A percentile compares a stretch with the other conserved stretches of the same genome.
Conservation (phyloP, 768 basidiomycete genomes). For the Agrocybe pediades region DNA sequence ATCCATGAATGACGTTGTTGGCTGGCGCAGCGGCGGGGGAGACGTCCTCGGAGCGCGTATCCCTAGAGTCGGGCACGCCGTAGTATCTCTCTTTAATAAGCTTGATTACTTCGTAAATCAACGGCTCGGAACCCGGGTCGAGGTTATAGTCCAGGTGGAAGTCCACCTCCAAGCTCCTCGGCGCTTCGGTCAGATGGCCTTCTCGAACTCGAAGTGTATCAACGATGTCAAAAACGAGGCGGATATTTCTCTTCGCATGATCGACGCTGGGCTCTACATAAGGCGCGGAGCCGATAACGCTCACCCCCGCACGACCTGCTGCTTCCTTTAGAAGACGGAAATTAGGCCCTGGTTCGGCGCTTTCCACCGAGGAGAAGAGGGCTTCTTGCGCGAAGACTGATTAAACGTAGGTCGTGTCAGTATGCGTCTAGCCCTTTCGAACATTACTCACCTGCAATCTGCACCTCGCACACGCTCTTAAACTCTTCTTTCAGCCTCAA, state of each 20-base stretch:
- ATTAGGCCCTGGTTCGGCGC: slow-evolving; percentile 43
- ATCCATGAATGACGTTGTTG: slow-evolving; percentile 8
- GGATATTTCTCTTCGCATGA: slow-evolving; percentile 55
- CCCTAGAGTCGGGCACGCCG: not conserved
- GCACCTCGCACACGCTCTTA: slow-evolving; percentile 50
- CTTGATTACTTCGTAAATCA: slow-evolving; percentile 56
- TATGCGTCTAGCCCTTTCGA: slow-evolving; percentile 7
- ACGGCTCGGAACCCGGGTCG: slow-evolving; percentile 47
- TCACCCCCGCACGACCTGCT: slow-evolving; percentile 38
- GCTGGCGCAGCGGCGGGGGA: not conserved
- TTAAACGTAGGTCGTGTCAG: not conserved
- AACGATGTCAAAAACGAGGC: slow-evolving; percentile 51
- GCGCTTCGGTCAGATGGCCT: no score
- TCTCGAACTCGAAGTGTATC: no score
- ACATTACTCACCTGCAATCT: slow-evolving; percentile 48
- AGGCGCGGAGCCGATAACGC: slow-evolving; percentile 63
- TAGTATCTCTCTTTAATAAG: slow-evolving; percentile 27
- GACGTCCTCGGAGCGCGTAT: not conserved
- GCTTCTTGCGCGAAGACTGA: slow-evolving; percentile 66
- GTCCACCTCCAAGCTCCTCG: slow-evolving; percentile 48
- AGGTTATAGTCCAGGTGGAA: slow-evolving; percentile 74
- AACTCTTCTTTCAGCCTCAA: slow-evolving; percentile 48
- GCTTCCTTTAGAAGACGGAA: slow-evolving; percentile 46
- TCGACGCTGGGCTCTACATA: slow-evolving; percentile 57
- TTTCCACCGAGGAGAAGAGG: slow-evolving; percentile 40